A percentile compares a stretch with the other conserved stretches of the same genome.
These are phyloP conservation scores for Pleurozium schreberi DNA, from an alignment of 225 moss, liverwort and hornwort species.

Conservation along the genomic window DNA sequence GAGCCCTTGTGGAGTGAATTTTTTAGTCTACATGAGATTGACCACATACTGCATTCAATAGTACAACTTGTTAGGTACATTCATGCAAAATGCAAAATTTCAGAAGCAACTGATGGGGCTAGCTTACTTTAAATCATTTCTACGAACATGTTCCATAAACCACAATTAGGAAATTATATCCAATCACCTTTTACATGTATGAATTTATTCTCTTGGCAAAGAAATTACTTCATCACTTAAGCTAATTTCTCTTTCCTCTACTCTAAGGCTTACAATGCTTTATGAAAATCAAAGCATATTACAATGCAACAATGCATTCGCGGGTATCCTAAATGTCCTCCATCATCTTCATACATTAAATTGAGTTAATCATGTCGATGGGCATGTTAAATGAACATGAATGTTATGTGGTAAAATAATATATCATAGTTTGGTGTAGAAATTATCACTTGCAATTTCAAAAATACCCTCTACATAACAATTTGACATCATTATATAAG, in stretches of 20 bases:
- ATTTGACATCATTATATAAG: background rate
- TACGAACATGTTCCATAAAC: too few relatives aligned
- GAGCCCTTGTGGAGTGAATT: too few relatives aligned
- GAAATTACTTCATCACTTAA: too few relatives aligned
- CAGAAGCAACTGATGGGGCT: too few relatives aligned
- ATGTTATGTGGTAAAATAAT: background rate
- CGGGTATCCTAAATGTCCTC: background rate
- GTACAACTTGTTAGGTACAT: too few relatives aligned
- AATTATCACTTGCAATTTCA: background rate
- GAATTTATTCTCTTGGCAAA: background rate
- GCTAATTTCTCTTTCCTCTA: fast-evolving
- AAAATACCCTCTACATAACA: background rate
- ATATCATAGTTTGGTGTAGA: background rate
- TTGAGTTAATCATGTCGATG: background rate
- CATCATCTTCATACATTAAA: too few relatives aligned
- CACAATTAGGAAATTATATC: too few relatives aligned
- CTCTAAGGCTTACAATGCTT: background rate
- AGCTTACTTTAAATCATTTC: too few relatives aligned
- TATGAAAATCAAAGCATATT: background rate
- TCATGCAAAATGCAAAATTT: too few relatives aligned
- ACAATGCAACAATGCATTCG: too few relatives aligned
- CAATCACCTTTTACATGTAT: fast-evolving
- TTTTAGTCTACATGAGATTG: too few relatives aligned
- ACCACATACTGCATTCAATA: too few relatives aligned
- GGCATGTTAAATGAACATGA: background rate